Conservation (phyloP, 2,329 filamentous ascomycete species). For the Nakataea oryzae region DNA sequence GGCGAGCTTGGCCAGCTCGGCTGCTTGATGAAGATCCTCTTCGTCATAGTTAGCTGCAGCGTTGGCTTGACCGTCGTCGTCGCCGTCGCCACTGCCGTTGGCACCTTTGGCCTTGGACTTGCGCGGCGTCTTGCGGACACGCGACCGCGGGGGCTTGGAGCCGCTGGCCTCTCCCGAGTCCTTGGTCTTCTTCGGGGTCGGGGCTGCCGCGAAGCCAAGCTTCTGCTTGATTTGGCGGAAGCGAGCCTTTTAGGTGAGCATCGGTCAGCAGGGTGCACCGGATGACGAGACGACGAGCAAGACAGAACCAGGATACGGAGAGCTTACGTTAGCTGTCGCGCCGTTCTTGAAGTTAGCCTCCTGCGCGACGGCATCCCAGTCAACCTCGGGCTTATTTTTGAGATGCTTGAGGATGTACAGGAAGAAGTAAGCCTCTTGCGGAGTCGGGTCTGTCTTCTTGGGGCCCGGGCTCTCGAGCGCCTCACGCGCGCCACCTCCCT, state of each 20-base stretch:
- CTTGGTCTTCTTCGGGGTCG: slow-evolving; percentile 1
- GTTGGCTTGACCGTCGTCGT: background rate
- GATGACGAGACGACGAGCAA: background rate
- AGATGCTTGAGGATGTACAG: slow-evolving; percentile 32
- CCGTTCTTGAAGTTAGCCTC: slow-evolving; percentile 33
- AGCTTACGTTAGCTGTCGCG: slow-evolving; percentile 29
- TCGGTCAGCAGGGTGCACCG: no score
- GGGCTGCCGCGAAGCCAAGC: slow-evolving; percentile 19
- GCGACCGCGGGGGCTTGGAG: background rate
- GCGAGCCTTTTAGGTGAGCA: slow-evolving; percentile 23
- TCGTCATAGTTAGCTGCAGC: background rate
- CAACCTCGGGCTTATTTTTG: slow-evolving; percentile 29
- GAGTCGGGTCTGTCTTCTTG: slow-evolving; percentile 20
- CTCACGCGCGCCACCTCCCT: background rate
- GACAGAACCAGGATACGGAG: background rate
- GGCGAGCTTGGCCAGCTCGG: background rate
- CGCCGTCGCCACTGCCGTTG: background rate
- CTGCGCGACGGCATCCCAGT: slow-evolving; percentile 35
- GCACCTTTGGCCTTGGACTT: slow-evolving; percentile 12
- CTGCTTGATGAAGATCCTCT: background rate
- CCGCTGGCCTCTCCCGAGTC: background rate
- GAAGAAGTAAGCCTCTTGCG: slow-evolving; percentile 31
- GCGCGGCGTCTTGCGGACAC: slow-evolving; percentile 1
- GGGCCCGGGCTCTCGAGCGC: background rate
- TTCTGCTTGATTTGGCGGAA: slow-evolving; percentile 40